Evolutionary conservation across 768 basidiomycete genomes (phyloP), one percentile per base, ranked within the genome.

Genomic region (Lyophyllum atratum): DNA sequence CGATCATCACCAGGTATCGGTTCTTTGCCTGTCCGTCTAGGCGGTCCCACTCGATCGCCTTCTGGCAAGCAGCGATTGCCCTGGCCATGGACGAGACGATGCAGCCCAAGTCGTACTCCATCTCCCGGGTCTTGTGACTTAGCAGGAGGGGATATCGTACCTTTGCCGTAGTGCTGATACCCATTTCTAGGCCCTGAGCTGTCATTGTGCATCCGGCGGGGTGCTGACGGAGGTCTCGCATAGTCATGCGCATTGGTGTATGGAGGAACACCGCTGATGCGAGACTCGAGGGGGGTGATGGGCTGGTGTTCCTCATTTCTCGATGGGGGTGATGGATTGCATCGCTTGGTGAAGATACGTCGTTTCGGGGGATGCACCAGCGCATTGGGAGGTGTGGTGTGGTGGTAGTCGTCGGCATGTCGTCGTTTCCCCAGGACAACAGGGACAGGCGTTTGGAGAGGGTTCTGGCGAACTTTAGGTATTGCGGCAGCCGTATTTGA

Each of bases 351-450:
- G 39, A 10, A 19, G 39, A 40, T 4, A n/a, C n/a, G 39, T 10
- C 39, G 39, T 40, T 40, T 40, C 4, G 15, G 39, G 5, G 39
- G n/a, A 14, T 9, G 34, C 3, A 37, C 17, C 11, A 12, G 4
- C 17, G 43, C 4, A 17, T 14, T 28, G 11, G 40, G 43, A 19
- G 43, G 22, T 34, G 49, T 15, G 14, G 6, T 14, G 19, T 52
- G 24, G 22, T 51, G 42, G 14, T 46, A 25, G 39, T 34, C 40
- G 26, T 55, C 54, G 7, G 19, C 21, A 34, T 43, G 26, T 31
- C 29, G 37, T 21, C 59, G 59, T 22, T 60, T 60, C 15, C 59
- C 59, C 44, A 60, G 55, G 4, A 43, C 22, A 34, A 44, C 5
- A 17, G 29, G 28, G 25, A 21, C n/a, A 19, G 39, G 39, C 7